Conservation (phyloP, 805 yeast species). For the Ogataea dorogensis region DNA sequence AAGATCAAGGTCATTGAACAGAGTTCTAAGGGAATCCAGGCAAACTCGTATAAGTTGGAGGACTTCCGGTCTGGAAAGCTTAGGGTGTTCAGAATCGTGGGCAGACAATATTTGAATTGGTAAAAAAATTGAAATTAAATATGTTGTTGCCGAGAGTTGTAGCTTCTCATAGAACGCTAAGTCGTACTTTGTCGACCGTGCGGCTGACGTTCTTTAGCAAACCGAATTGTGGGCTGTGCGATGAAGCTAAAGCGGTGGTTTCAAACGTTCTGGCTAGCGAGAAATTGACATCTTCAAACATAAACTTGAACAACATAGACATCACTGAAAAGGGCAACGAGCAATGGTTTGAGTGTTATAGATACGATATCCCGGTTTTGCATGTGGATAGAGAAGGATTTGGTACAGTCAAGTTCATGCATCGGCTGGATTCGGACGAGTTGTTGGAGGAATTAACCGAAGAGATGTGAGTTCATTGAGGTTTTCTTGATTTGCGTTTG, state of each 20-base stretch:
- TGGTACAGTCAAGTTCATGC: slow-evolving; percentile 63
- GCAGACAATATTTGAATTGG: slow-evolving; percentile 76
- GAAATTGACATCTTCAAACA: slow-evolving; percentile 23
- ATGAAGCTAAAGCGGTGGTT: slow-evolving; percentile 57
- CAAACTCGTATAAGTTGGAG: slow-evolving; percentile 61
- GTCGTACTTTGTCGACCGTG: slow-evolving; percentile 11
- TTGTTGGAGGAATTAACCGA: slow-evolving; percentile 50
- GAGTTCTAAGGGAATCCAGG: slow-evolving; percentile 51
- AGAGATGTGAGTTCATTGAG: slow-evolving; percentile 24
- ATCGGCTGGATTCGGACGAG: slow-evolving; percentile 56
- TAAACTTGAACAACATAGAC: slow-evolving; percentile 47
- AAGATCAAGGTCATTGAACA: slow-evolving; percentile 68
- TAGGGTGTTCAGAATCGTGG: slow-evolving; percentile 76
- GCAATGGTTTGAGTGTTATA: slow-evolving; percentile 65
- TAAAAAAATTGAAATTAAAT: slow-evolving; percentile 20
- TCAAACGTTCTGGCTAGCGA: slow-evolving; percentile 38
- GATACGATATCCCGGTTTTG: slow-evolving; percentile 77
- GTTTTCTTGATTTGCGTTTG: slow-evolving; percentile 1
- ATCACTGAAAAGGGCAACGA: slow-evolving; percentile 58
- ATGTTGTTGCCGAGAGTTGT: slow-evolving; percentile 2
- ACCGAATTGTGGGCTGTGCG: slow-evolving; percentile 66
- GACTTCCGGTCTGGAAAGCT: slow-evolving; percentile 80
- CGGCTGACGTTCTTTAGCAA: slow-evolving; percentile 63
- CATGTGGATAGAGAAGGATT: slow-evolving; percentile 55
- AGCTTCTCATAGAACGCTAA: background rate